Evolutionary conservation across 352 stramenopile genomes (phyloP), one percentile per base, ranked within the genome.

Genomic region (Pythium volutum): DNA sequence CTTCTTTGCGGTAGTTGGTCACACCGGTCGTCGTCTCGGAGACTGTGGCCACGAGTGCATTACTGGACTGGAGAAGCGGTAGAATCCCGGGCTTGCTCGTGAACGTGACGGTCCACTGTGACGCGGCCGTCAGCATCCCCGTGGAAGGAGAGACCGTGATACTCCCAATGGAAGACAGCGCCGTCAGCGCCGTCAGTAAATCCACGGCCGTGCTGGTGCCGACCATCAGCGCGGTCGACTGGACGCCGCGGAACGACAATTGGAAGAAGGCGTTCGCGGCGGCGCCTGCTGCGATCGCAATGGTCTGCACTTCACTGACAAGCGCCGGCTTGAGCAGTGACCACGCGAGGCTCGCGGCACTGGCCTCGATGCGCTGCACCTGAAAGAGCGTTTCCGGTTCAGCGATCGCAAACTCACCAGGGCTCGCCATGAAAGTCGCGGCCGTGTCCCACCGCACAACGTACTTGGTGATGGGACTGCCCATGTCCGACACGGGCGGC

Each of bases 1-100:
- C 65, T 56, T 89, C 77, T 59, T 91, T 91, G 14, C 77, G 76
- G 55, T 80, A 91, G 31, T 79, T 89, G 7, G 81, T 84, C 36
- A 55, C 66, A 0, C 84, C 84, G 4, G 49, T 41, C 20, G 64
- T 63, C 0, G 54, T 55, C 55, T 77, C 67, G 0, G 54, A 53
- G 18, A 89, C 55, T 5, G 66, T 75, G 2, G 72, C 73, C 0
- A 66, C 57, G 1, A 26, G 4, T 2, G 9, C n/a, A n/a, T 15
- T 47, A 25, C 29, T 69, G 6, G 66, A 38, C 7, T 39, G 15
- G 1, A 93, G 27, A 11, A 76, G 12, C 5, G 84, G 81, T 1
- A 91, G 55, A 25, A 74, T 62, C 1, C 81, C 84, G 5, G 76
- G 75, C 39, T 79, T 64, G 18, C 53, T 58, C 10, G 70, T 84